Evolutionary conservation across 768 basidiomycete species (phyloP), one percentile per base, ranked within the genome.

Genomic region (Paxillus rubicundulus): DNA sequence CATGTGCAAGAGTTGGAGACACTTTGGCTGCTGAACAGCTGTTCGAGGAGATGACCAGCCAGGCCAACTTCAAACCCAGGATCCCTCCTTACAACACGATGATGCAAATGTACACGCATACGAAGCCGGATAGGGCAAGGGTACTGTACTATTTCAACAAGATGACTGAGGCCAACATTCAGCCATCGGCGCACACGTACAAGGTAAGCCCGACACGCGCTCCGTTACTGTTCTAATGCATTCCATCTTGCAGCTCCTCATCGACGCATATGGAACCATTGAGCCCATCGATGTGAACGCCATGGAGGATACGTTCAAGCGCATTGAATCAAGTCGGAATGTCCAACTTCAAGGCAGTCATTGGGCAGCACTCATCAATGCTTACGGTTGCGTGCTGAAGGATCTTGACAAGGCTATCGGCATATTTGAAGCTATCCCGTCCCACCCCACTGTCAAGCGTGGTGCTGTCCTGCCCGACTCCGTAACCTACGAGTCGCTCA

Each of bases 71-170:
- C 77, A 87, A 79, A 71, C 87, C 95, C 9, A 79, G 94, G 7
- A 85, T 97, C 1, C 97, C 96, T 17, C 96, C 96, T 1, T 99
- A 86, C 78, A 99, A 99, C 73, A 94, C 89, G 32, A 97, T 99
- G 94, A 98, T 99, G 82, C 97, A 99, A 68, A 77, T 96, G 61
- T 94, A 92, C 72, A 86, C 88, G 45, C 83, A 86, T 50, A 93
- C 89, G n/a, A 90, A 89, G 68, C 96, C 93, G 2, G 86, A 91
- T 56, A 82, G 93, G 47, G 79, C 79, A 24, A 80, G 84, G 43
- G 89, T 87, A 16, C 70, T 98, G 24, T 75, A 80, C 60, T 98
- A 86, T 67, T 88, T 88, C 68, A 65, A 87, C 44, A 75, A 81
- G 62, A 76, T 99, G 69, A 67, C 74, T 33, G 65, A 68, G 27